Base-by-base conservation (phyloP, 1,139 yeast genomes). In the Yarrowia galli region DNA sequence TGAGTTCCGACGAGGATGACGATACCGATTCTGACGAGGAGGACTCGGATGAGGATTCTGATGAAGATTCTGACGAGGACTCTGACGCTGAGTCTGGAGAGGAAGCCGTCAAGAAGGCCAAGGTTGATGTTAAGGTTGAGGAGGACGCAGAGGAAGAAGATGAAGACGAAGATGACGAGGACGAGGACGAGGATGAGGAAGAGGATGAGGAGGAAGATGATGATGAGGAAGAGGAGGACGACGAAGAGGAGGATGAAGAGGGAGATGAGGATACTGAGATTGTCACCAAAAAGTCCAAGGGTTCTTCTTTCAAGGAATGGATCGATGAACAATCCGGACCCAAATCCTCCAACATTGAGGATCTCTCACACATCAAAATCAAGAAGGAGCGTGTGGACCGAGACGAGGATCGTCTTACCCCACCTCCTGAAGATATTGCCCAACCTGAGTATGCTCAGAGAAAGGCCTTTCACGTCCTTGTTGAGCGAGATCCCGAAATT, bases 401-500 rank as follows among this genome's bases (percentile, higher is more conserved):
- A 42, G 73, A 77, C 36, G 76, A 78, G 71, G 80, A 80, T 71
- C 70, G 71, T 8, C 79, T 77, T 28, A 74, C 73, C 6, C 75
- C 76, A 2, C 79, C 83, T 67, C 75, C 75, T 64, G 92, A 90
- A 79, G 88, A 69, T 83, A 82, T 46, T 76, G 75, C 36, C 82
- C 84, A 70, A 73, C 80, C 69, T 79, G 80, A 0, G 79, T 82
- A 67, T 87, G 81, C 88, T 10, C 81, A 89, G 74, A 81, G 97
- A 73, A 85, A 87, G 69, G 88, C 96, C 0, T 85, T 85, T 69
- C 90, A 80, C 70, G 95, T 92, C 15, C 81, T 85, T 20, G 89
- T 95, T 0, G 81, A 82, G 10, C 83, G 99, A 72, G 73, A 86
- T 0, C 85, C 83, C 0, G 87, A 84, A 43, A 85, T 93, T 25